Evolutionary conservation across 805 yeast genomes (phyloP).

Genomic region (Wickerhamomyces kurtzmanii): DNA sequence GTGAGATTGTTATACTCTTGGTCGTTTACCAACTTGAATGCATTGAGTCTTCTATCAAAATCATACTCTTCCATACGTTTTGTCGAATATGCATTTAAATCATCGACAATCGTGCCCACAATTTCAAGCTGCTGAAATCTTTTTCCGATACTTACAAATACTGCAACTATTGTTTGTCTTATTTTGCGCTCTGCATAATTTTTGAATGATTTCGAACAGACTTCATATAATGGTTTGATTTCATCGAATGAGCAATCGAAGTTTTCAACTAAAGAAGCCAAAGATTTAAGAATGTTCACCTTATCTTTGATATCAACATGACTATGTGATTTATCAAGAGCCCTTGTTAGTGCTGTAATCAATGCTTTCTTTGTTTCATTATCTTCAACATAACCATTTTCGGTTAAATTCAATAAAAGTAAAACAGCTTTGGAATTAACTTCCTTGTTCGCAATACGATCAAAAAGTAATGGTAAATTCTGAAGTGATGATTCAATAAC

Average conservation of each 20-base stretch:
- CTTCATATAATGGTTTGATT: slow-evolving; percentile 36
- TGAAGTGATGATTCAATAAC: slow-evolving; percentile 48
- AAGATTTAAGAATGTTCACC: slow-evolving; percentile 44
- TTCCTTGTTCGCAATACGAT: slow-evolving; percentile 25
- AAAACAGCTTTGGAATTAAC: slow-evolving; percentile 44
- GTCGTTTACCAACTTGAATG: slow-evolving; percentile 60
- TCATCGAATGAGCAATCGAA: slow-evolving; percentile 44
- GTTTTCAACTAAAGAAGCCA: slow-evolving; percentile 43
- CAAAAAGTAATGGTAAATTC: slow-evolving; percentile 40
- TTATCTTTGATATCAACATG: slow-evolving; percentile 44
- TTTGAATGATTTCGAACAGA: slow-evolving; percentile 49
- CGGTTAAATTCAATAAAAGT: slow-evolving; percentile 39
- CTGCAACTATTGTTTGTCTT: slow-evolving; percentile 48
- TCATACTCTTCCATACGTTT: slow-evolving; percentile 66
- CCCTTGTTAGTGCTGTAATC: slow-evolving; percentile 45
- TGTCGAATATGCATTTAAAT: slow-evolving; percentile 59
- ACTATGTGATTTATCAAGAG: slow-evolving; percentile 47
- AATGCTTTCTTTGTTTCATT: slow-evolving; percentile 42
- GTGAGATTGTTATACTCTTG: slow-evolving; percentile 30
- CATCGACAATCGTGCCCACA: slow-evolving; percentile 45
- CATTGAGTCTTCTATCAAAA: slow-evolving; percentile 62
- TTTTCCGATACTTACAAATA: slow-evolving; percentile 50
- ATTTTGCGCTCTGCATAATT: slow-evolving; percentile 48
- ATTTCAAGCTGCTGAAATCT: slow-evolving; percentile 31
- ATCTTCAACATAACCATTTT: slow-evolving; percentile 48